Conservation (phyloP, 805 yeast species). For the Wickerhamiella sergipiensis region DNA sequence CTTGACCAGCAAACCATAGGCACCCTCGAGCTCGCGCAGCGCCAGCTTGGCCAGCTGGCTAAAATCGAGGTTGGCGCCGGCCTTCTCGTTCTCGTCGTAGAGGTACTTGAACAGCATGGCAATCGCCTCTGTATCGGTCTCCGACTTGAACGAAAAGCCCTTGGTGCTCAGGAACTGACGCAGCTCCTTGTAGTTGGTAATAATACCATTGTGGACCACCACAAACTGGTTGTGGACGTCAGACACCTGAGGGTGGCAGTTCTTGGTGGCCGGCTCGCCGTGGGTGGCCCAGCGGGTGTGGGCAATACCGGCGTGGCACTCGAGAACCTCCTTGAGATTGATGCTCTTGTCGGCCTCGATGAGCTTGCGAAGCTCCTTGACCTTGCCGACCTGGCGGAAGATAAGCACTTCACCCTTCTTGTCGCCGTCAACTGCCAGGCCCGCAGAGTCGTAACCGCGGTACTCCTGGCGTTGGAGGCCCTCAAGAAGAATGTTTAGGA, state of each 20-base stretch:
- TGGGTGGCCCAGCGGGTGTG: constrained; percentile 99
- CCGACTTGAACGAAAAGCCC: constrained; percentile 76
- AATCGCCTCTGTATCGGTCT: constrained; percentile 95
- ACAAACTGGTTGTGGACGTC: constrained; percentile 73
- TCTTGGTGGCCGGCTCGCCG: constrained; percentile 73
- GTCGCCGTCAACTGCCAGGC: constrained; percentile 90
- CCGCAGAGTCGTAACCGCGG: constrained; percentile 97
- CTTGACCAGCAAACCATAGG: constrained; percentile 89
- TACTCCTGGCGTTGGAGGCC: constrained; percentile 69
- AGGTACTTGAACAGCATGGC: constrained; percentile 89
- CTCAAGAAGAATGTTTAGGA: constrained; percentile 75
- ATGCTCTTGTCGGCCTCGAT: constrained; percentile 29
- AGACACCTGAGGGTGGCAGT: constrained; percentile 95
- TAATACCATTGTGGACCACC: constrained; percentile 95
- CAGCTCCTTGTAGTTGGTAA: constrained; percentile 87
- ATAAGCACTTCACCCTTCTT: constrained; percentile 54
- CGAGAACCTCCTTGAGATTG: constrained; percentile 44
- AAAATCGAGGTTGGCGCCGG: constrained; percentile 53
- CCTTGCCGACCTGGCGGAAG: constrained; percentile 85
- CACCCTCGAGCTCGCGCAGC: constrained; percentile 86
- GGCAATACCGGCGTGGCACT: constrained; percentile 89
- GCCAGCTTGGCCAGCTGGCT: constrained; percentile 87
- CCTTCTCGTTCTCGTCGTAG: constrained; percentile 67
- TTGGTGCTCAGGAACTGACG: constrained; percentile 66
- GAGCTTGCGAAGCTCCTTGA: constrained; percentile 61